These are phyloP conservation scores for Tetracladium maxilliforme DNA, from an alignment of 2,329 filamentous ascomycete species.

Conservation along the genomic window DNA sequence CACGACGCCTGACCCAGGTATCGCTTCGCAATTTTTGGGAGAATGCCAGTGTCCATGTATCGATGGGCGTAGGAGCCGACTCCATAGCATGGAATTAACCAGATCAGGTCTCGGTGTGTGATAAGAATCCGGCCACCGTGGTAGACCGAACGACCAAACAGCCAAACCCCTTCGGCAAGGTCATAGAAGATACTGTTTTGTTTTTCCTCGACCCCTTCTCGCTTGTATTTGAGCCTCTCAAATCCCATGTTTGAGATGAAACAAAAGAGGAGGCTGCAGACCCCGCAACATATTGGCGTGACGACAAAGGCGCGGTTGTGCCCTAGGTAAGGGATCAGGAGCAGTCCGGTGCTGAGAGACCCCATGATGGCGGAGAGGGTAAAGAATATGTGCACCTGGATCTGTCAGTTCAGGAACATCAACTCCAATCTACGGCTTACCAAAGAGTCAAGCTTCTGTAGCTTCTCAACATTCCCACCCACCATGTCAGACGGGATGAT, in stretches of 20 bases:
- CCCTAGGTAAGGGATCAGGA: slow-evolving; percentile 30
- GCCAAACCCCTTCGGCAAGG: slow-evolving; percentile 20
- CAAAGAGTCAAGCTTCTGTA: slow-evolving; percentile 28
- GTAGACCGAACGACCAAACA: slow-evolving; percentile 29
- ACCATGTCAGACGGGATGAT: slow-evolving; percentile 35
- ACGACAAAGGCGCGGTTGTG: slow-evolving; percentile 36
- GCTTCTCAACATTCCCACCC: slow-evolving; percentile 31
- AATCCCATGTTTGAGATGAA: slow-evolving; percentile 26
- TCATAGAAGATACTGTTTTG: slow-evolving; percentile 19
- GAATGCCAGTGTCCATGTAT: slow-evolving; percentile 32
- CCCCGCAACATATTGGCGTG: slow-evolving; percentile 28
- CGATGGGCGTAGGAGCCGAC: slow-evolving; percentile 32
- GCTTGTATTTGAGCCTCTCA: slow-evolving; percentile 11
- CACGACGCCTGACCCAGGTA: slow-evolving; percentile 31
- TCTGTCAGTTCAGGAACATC: too few relatives aligned
- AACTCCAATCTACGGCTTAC: too few relatives aligned
- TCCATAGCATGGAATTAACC: slow-evolving; percentile 32
- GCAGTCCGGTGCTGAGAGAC: slow-evolving; percentile 31
- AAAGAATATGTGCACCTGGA: slow-evolving; percentile 30
- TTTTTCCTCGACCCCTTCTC: slow-evolving; percentile 6
- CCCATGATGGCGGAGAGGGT: slow-evolving; percentile 30
- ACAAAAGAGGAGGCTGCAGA: slow-evolving; percentile 25
- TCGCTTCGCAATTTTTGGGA: slow-evolving; percentile 26
- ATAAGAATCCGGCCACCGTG: slow-evolving; percentile 29
- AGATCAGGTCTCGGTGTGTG: slow-evolving; percentile 29